A percentile compares a stretch with the other conserved stretches of the same genome.
These are phyloP conservation scores for Pinus tabuliformis DNA, from an alignment of 75 land plant genomes.

Conservation along the genomic window DNA sequence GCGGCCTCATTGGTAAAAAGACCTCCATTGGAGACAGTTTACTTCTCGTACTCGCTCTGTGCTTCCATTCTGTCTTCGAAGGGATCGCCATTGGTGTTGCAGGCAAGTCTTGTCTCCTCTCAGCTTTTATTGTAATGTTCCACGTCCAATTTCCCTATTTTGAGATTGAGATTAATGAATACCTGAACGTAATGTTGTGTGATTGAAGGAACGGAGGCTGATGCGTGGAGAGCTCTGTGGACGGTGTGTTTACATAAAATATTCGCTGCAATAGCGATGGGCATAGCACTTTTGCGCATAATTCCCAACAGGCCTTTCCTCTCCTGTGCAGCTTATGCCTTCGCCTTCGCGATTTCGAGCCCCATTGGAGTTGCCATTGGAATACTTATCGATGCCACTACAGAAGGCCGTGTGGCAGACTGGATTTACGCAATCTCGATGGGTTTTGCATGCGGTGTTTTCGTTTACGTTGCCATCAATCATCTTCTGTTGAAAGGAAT, in stretches of 20 bases:
- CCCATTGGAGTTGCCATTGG: slow-evolving; percentile 85
- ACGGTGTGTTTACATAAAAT: slow-evolving; percentile 77
- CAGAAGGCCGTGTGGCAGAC: slow-evolving; percentile 58
- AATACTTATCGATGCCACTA: slow-evolving; percentile 65
- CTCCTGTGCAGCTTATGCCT: neutral
- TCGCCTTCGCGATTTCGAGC: slow-evolving; percentile 9
- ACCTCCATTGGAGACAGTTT: slow-evolving; percentile 51
- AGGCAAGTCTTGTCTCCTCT: neutral
- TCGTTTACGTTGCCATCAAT: neutral
- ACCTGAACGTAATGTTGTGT: too few relatives aligned
- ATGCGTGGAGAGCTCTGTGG: slow-evolving; percentile 85
- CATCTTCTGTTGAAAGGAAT: slow-evolving; percentile 31
- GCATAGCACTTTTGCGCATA: slow-evolving; percentile 42
- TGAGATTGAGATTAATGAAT: too few relatives aligned
- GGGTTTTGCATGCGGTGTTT: slow-evolving; percentile 52
- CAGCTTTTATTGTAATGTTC: neutral
- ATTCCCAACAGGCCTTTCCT: neutral
- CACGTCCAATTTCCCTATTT: too few relatives aligned
- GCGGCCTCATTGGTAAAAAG: slow-evolving; percentile 6
- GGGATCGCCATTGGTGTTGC: slow-evolving; percentile 82
- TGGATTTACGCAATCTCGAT: slow-evolving; percentile 85
- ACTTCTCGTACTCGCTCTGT: slow-evolving; percentile 69
- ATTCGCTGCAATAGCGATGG: slow-evolving; percentile 92
- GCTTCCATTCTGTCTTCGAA: slow-evolving; percentile 94
- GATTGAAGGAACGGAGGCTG: slow-evolving; percentile 47